A percentile compares a stretch with the other conserved stretches of the same genome.
These are phyloP conservation scores for Wickerhamomyces chaumierensis DNA, from an alignment of 805 yeast species.

Conservation along the genomic window DNA sequence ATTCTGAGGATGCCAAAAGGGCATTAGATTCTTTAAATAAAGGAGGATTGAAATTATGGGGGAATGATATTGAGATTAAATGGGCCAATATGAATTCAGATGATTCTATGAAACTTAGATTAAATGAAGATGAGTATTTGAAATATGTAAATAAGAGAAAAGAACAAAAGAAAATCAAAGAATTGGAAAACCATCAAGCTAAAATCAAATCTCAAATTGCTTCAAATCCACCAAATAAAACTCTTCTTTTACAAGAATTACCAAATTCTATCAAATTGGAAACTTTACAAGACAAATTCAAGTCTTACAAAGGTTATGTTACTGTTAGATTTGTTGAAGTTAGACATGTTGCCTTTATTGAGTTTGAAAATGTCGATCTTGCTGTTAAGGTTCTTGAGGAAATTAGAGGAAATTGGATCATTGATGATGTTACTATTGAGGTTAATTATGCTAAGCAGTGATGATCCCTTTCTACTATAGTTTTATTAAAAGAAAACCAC, in stretches of 20 bases:
- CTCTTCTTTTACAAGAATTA: constrained; percentile 55
- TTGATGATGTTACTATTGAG: background rate
- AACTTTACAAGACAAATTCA: constrained; percentile 35
- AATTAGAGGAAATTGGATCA: background rate
- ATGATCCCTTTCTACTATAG: too few species aligned
- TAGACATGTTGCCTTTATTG: constrained; percentile 70
- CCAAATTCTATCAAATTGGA: constrained; percentile 32
- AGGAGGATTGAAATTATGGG: constrained; percentile 5
- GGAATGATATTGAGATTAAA: constrained; percentile 11
- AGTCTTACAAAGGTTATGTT: constrained; percentile 43
- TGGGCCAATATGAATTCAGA: constrained; percentile 19
- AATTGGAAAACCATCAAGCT: constrained; percentile 9
- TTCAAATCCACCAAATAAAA: constrained; percentile 53
- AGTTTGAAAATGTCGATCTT: constrained; percentile 40
- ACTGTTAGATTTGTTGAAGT: constrained; percentile 58
- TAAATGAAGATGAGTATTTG: constrained; percentile 7
- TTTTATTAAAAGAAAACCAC: too few species aligned
- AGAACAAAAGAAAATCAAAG: constrained; percentile 9
- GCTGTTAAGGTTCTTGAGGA: background rate
- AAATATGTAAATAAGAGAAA: constrained; percentile 12
- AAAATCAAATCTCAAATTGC: constrained; percentile 12
- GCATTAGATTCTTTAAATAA: constrained; percentile 14
- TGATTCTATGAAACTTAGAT: constrained; percentile 7
- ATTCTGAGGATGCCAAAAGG: constrained; percentile 27
- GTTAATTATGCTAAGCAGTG: background rate